These are phyloP conservation scores for Septoria petroselini DNA, from an alignment of 2,329 filamentous ascomycete genomes.

Conservation along the genomic window DNA sequence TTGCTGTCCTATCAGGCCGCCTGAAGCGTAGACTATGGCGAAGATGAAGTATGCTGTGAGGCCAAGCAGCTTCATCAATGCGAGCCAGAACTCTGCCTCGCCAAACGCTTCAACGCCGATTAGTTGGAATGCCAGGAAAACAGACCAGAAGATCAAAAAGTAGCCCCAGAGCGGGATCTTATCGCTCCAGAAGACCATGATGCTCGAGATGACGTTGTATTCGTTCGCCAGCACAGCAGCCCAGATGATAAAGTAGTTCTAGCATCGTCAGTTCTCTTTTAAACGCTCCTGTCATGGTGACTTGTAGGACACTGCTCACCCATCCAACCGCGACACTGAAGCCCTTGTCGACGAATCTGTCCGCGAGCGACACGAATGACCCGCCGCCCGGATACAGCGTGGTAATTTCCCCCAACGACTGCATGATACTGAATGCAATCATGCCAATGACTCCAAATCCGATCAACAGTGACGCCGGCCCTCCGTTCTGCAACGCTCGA, in stretches of 20 bases:
- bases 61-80: slow-evolving; percentile 41
- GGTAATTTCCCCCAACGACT: slow-evolving; percentile 70
- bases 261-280: not conserved
- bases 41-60: slow-evolving; percentile 43
- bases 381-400: slow-evolving; percentile 70
- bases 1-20: slow-evolving; percentile 33
- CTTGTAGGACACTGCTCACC: slow-evolving; percentile 32
- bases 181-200: slow-evolving; percentile 64
- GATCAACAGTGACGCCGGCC: slow-evolving; percentile 69
- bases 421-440: slow-evolving; percentile 66
- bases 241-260: slow-evolving; percentile 68
- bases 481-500: slow-evolving; percentile 64
- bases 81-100: slow-evolving; percentile 48
- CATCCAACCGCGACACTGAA: slow-evolving; percentile 67
- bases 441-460: slow-evolving; percentile 70
- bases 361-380: slow-evolving; percentile 67
- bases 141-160: slow-evolving; percentile 44
- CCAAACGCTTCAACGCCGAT: slow-evolving; percentile 44
- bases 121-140: slow-evolving; percentile 41
- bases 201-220: slow-evolving; percentile 66
- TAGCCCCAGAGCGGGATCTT: slow-evolving; percentile 43
- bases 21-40: slow-evolving; percentile 40
- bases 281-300: not conserved
- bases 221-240: slow-evolving; percentile 65
- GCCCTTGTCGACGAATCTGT: slow-evolving; percentile 68